These are phyloP conservation scores for Suhomyces sp. DNA, from an alignment of 805 yeast genomes.

Conservation along the genomic window DNA sequence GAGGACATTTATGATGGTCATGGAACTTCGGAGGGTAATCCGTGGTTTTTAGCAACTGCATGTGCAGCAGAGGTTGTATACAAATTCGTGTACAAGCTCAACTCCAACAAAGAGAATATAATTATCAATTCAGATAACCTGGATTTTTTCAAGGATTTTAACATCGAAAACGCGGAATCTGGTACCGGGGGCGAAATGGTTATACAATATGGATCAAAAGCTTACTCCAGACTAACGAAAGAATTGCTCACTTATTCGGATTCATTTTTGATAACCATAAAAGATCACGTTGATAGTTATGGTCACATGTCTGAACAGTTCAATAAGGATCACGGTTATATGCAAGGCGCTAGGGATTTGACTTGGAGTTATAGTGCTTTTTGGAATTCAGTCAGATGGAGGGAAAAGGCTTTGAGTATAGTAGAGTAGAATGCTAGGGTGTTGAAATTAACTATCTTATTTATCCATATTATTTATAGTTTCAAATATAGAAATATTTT, in stretches of 20 bases:
- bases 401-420: slow-evolving; percentile 37
- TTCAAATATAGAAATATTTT: slow-evolving; percentile 35
- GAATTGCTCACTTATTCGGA: slow-evolving; percentile 59
- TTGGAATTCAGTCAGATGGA: slow-evolving; percentile 67
- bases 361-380: slow-evolving; percentile 91
- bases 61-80: slow-evolving; percentile 64
- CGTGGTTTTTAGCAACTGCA: slow-evolving; percentile 85
- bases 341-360: slow-evolving; percentile 83
- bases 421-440: background rate
- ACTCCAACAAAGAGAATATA: slow-evolving; percentile 41
- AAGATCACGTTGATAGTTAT: slow-evolving; percentile 57
- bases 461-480: slow-evolving; percentile 31
- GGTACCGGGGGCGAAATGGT: slow-evolving; percentile 21
- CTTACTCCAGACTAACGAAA: slow-evolving; percentile 45
- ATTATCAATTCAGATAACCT: slow-evolving; percentile 30
- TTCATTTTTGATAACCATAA: slow-evolving; percentile 58
- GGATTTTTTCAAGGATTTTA: slow-evolving; percentile 33
- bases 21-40: slow-evolving; percentile 75
- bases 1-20: slow-evolving; percentile 86
- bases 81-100: slow-evolving; percentile 48
- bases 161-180: slow-evolving; percentile 16
- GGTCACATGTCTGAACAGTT: slow-evolving; percentile 90
- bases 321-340: slow-evolving; percentile 72
- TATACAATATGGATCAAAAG: slow-evolving; percentile 38
- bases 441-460: background rate